These are phyloP conservation scores for Rhizodiscina lignyota DNA, from an alignment of 495 filamentous ascomycete species.

Conservation along the genomic window DNA sequence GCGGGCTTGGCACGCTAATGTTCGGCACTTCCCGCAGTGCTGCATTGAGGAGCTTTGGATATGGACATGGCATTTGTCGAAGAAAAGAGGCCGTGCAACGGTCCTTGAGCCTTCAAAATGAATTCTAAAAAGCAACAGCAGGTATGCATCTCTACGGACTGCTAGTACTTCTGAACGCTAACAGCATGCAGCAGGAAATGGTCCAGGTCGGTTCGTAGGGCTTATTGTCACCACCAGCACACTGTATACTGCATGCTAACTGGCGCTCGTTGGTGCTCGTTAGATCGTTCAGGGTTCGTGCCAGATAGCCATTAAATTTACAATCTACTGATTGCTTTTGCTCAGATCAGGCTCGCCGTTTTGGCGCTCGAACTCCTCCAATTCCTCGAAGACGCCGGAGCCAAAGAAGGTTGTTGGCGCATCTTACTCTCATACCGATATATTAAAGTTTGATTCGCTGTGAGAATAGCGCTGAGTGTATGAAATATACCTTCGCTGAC, in stretches of 20 bases:
- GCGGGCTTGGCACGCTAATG: no score
- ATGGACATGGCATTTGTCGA: no score
- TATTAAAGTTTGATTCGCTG: slow-evolving; percentile 70
- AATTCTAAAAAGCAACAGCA: slow-evolving; percentile 17
- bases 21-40: no score
- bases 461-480: slow-evolving; percentile 17
- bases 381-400: slow-evolving; percentile 40
- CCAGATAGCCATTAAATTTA: slow-evolving; percentile 5
- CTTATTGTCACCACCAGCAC: slow-evolving; percentile 10
- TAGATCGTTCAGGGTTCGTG: slow-evolving; percentile 47
- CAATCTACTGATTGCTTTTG: slow-evolving; percentile 7
- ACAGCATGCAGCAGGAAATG: slow-evolving; percentile 59
- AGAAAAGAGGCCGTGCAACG: no score
- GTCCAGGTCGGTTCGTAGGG: slow-evolving; percentile 86
- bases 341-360: slow-evolving; percentile 70
- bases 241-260: slow-evolving; percentile 1
- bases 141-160: background rate
- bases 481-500: background rate
- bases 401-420: slow-evolving; percentile 76
- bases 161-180: slow-evolving; percentile 1
- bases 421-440: slow-evolving; percentile 90
- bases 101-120: slow-evolving; percentile 13
- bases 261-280: background rate
- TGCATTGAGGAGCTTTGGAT: no score
- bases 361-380: slow-evolving; percentile 50